phyloP scores from a whole-genome alignment of 768 basidiomycete genomes.

The Lactarius vividus region DNA sequence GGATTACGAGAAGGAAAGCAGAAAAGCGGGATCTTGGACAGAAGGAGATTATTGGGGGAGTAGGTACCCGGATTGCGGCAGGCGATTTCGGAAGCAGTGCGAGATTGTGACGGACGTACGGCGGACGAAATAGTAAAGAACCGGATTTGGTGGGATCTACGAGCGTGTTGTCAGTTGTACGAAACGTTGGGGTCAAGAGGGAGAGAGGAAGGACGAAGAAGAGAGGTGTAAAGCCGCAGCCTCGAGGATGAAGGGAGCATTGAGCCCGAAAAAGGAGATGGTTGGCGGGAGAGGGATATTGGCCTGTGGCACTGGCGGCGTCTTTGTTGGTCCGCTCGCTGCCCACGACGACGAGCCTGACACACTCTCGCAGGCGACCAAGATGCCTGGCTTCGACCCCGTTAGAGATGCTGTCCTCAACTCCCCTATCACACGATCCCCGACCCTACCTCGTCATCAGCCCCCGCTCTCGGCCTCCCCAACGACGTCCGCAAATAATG shows the following conservation, averaged over 20 bases:
- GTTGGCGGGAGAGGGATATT: conserved; percentile 12
- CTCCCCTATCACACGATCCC: conserved; percentile 57
- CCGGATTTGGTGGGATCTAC: conserved; percentile 23
- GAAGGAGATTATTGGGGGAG: not conserved
- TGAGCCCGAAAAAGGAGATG: conserved; percentile 22
- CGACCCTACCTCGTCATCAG: conserved; percentile 37
- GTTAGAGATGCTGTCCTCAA: conserved; percentile 85
- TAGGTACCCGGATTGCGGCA: conserved; percentile 6
- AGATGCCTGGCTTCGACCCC: conserved; percentile 79
- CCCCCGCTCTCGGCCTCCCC: conserved; percentile 29
- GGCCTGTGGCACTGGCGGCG: conserved; percentile 11
- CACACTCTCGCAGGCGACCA: conserved; percentile 9
- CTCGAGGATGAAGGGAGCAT: conserved; percentile 21
- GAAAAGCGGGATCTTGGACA: conserved; percentile 14
- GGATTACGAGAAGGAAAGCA: conserved; percentile 13
- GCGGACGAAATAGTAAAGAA: conserved; percentile 12
- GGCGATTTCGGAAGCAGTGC: conserved; percentile 15
- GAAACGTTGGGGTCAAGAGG: not conserved
- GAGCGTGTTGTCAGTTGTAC: conserved; percentile 1
- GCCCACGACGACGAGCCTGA: conserved; percentile 16
- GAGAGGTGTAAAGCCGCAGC: conserved; percentile 3
- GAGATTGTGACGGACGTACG: conserved; percentile 15
- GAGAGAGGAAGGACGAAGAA: not conserved
- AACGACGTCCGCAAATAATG: conserved; percentile 39
- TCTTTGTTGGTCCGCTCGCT: conserved; percentile 13